A percentile compares a stretch with the other conserved stretches of the same genome.
phyloP scores from a whole-genome alignment of 2,329 filamentous ascomycete species.

The Calonectria hawksworthii region DNA sequence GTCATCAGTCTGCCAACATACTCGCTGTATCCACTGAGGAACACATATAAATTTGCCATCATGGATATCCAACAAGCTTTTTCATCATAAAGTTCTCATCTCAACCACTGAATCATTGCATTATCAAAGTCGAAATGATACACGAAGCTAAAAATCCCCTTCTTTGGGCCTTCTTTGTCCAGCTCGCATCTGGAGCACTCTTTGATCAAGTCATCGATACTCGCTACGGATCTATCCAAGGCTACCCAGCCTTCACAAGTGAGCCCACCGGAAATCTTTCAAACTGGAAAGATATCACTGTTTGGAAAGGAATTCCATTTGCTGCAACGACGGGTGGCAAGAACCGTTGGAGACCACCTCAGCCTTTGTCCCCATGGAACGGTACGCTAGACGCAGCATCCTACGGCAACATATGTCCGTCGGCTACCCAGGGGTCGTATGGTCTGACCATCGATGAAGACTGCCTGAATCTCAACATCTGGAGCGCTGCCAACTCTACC shows the following conservation, averaged over 20 bases:
- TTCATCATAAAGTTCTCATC: too few relatives aligned
- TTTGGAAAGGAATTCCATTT: conserved; percentile 7
- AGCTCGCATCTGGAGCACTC: background rate
- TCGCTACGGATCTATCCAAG: background rate
- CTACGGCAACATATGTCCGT: conserved; percentile 2
- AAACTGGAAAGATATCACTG: background rate
- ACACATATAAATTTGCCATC: too few relatives aligned
- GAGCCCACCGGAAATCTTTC: background rate
- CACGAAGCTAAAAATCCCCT: background rate
- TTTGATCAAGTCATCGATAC: background rate
- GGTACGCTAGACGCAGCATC: background rate
- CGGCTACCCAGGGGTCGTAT: conserved; percentile 2
- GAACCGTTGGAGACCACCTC: conserved; percentile 5
- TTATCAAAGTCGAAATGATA: too few relatives aligned
- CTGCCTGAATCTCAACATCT: conserved; percentile 52
- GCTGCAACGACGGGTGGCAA: background rate
- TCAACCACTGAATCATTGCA: too few relatives aligned
- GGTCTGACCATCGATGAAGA: conserved; percentile 41
- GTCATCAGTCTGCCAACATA: too few relatives aligned
- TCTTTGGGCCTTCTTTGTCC: background rate
- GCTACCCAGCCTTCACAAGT: background rate
- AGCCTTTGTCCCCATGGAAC: conserved; percentile 1
- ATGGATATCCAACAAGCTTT: too few relatives aligned
- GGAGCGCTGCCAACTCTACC: conserved; percentile 37
- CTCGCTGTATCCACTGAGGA: too few relatives aligned